Evolutionary conservation across 306 rosid species (phyloP).

Genomic region (Dicorynia guianensis): DNA sequence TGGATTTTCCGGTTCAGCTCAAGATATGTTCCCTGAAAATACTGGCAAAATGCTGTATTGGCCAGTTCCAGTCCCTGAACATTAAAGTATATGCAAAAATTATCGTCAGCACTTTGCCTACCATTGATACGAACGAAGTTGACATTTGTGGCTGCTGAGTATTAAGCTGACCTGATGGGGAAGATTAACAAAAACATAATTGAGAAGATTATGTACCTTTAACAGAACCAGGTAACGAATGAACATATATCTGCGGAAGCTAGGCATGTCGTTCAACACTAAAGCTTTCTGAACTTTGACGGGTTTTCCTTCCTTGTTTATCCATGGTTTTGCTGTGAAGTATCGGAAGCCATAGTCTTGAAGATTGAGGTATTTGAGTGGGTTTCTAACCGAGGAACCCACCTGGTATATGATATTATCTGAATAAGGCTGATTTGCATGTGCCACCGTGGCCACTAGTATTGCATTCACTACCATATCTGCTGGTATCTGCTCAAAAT

Average conservation of each 20-base stretch:
- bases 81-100: neutral
- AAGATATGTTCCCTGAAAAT: constrained; percentile 59
- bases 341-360: constrained; percentile 59
- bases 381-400: constrained; percentile 71
- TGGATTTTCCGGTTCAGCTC: constrained; percentile 71
- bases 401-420: constrained; percentile 64
- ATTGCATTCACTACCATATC: constrained; percentile 93
- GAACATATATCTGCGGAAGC: constrained; percentile 77
- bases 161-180: neutral
- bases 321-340: constrained; percentile 81
- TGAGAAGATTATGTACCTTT: constrained; percentile 49
- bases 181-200: neutral
- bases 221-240: constrained; percentile 72
- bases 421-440: constrained; percentile 46
- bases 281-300: constrained; percentile 60
- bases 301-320: constrained; percentile 76
- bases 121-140: neutral
- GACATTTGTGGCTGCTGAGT: neutral
- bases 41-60: constrained; percentile 75
- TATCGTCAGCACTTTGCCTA: neutral
- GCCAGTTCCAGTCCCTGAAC: constrained; percentile 84
- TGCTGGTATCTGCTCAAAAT: constrained; percentile 73
- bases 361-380: constrained; percentile 40
- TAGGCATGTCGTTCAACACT: constrained; percentile 62
- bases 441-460: constrained; percentile 65